Evolutionary conservation across 106 monocot species (phyloP), one percentile per base, ranked within the genome.

Genomic region (Dioscorea zingiberensis): DNA sequence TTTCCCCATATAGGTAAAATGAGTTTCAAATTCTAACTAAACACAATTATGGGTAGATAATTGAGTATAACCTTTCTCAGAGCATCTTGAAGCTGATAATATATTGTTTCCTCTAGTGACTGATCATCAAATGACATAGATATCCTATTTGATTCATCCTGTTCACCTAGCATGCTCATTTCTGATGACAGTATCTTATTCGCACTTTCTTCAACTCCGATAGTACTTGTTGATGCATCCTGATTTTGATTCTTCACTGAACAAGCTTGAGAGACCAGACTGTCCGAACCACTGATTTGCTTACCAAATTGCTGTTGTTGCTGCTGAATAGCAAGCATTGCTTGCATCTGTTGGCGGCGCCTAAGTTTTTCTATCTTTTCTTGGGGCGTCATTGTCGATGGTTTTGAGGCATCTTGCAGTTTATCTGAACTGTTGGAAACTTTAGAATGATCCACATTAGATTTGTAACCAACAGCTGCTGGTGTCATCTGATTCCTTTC

Each of bases 311-410:
- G 85, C 63, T 85, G 87, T 27, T 81, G 79, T 57, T 91, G 95
- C 73, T 95, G 87, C 67, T 95, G 83, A 74, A 95, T 95, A 45
- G 95, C 95, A 45, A 85, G 78, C 80, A 91, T 73, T 64, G 95
- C 95, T 60, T 85, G 95, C 83, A 95, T 88, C 55, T 91, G 77
- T 58, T 91, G 95, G 2, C 83, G 78, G 13, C 91, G 66, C 48
- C 88, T 87, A 32, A 95, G 77, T 60, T 95, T 95, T 73, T 95
- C 91, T 13, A 91, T 85, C 73, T 95, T 95, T 69, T 87, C 95
- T 79, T 88, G 91, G 71, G 95, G 87, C 55, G 95, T 91, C 95
- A 95, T 95, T 22, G 10, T 76, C 24, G 23, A 27, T 27, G 76
- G 66, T 64, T 72, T 81, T 44, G 74, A 48, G 12, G 60, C 23